Evolutionary conservation across 2,329 filamentous ascomycete species (phyloP), one percentile per base, ranked within the genome.

Genomic region (Colletotrichum trifolii): DNA sequence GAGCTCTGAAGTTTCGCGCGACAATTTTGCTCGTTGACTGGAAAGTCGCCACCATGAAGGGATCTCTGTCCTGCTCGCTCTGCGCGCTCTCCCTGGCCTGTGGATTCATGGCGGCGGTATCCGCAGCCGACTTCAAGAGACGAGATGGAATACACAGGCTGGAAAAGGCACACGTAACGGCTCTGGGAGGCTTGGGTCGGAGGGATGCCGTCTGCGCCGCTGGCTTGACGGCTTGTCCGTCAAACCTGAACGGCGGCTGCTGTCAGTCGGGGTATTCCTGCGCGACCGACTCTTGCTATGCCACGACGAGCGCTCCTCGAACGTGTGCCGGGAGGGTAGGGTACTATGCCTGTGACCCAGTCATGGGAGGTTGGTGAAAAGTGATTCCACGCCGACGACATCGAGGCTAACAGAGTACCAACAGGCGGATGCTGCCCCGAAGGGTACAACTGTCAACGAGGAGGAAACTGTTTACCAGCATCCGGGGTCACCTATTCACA

Each of bases 191-290:
- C 15, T 13, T 68, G 39, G 54, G 49, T 10, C 49, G 43, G 25
- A 64, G 72, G 49, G 70, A 71, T 15, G 67, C 66, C 4, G 64
- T 66, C 33, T 76, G 75, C 50, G 67, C 69, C 9, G 42, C 69
- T 6, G 71, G 70, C 39, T 64, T 73, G 25, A 71, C 70, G 15
- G 67, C 74, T 11, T 84, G 82, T 52, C 73, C 81, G 6, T 69
- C 73, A 4, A 77, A 77, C 9, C 58, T 81, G n/a, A 71, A 73
- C 17, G 83, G 83, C 39, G 81, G 79, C 39, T 85, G 83, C 61
- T 85, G 83, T 63, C 83, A 83, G 1, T 71, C 78, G 5, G 72
- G 77, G 43, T 87, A 85, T 69, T 74, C 75, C 4, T 87, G 85
- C 71, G 82, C 75, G 2, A 76, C 74, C 48, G 75, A 80, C 39